Evolutionary conservation across 108 stramenopile genomes (phyloP).

Genomic region (Cyclostephanos invisitatus): DNA sequence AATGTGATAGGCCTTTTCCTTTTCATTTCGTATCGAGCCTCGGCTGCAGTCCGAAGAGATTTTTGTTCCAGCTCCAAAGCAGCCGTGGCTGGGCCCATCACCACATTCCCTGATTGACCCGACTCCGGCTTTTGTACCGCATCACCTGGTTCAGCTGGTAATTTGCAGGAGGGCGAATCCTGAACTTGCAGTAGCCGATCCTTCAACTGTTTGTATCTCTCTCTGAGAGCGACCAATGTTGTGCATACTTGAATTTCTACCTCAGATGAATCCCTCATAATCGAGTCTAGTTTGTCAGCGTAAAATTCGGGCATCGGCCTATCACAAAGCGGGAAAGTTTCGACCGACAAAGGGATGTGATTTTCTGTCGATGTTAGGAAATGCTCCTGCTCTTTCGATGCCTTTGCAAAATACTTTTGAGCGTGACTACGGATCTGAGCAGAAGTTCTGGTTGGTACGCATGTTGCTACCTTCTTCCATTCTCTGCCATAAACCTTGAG

Average conservation of each 20-base stretch:
- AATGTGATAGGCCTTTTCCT: constrained; percentile 1
- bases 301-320: constrained; percentile 1
- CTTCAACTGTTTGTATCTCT: constrained; percentile 65
- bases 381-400: constrained; percentile 38
- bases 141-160: background rate
- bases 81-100: constrained; percentile 37
- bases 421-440: constrained; percentile 98
- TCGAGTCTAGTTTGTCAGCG: constrained; percentile 48
- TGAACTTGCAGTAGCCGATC: constrained; percentile 40
- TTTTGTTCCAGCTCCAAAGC: constrained; percentile 41
- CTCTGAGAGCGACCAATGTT: constrained; percentile 58
- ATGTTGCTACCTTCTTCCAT: constrained; percentile 88
- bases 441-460: constrained; percentile 91
- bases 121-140: background rate
- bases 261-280: constrained; percentile 59
- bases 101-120: constrained; percentile 4
- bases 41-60: constrained; percentile 34
- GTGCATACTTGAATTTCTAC: constrained; percentile 62
- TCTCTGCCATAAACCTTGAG: constrained; percentile 84
- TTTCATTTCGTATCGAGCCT: constrained; percentile 42
- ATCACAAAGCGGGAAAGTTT: background rate
- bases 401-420: constrained; percentile 96
- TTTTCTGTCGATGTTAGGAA: constrained; percentile 4
- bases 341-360: background rate
- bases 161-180: constrained; percentile 1